Evolutionary conservation across 2,329 filamentous ascomycete genomes (phyloP).

Genomic region (Talaromyces rugulosus): DNA sequence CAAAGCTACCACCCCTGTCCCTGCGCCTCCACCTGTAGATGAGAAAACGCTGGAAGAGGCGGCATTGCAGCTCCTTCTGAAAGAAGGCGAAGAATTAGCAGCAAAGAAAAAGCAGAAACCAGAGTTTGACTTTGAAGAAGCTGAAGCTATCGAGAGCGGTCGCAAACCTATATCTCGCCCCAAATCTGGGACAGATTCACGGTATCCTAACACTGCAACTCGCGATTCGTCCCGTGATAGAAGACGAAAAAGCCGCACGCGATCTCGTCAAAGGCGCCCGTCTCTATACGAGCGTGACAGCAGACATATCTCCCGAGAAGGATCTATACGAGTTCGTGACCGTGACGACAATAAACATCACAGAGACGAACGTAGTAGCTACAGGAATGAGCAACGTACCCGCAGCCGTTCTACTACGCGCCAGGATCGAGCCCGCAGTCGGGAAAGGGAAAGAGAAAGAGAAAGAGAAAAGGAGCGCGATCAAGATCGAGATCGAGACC

Average conservation of each 20-base stretch:
- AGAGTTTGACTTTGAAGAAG: constrained; percentile 49
- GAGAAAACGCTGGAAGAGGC: constrained; percentile 55
- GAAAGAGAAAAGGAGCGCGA: constrained; percentile 26
- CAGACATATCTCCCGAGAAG: constrained; percentile 16
- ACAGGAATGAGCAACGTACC: constrained; percentile 3
- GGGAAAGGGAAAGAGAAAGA: constrained; percentile 25
- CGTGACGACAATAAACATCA: constrained; percentile 13
- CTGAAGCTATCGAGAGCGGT: constrained; percentile 38
- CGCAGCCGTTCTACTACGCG: constrained; percentile 27
- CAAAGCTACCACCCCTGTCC: constrained; percentile 30
- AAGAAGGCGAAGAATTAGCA: constrained; percentile 52
- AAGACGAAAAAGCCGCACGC: constrained; percentile 23
- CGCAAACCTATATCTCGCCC: constrained; percentile 28
- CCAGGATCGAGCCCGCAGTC: constrained; percentile 25
- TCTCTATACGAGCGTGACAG: constrained; percentile 18
- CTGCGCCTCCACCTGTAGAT: constrained; percentile 32
- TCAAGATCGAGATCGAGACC: constrained; percentile 26
- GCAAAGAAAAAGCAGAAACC: constrained; percentile 49
- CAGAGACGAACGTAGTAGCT: constrained; percentile 4
- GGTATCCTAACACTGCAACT: constrained; percentile 19
- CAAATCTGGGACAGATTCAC: constrained; percentile 24
- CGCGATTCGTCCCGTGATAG: constrained; percentile 26
- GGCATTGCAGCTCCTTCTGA: constrained; percentile 51
- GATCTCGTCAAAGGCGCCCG: constrained; percentile 19
- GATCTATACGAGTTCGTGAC: constrained; percentile 16